Percentiles rank a stretch among this genome's conserved stretches.
These are phyloP conservation scores for Syzygium malaccense DNA, from an alignment of 441 rosid species.

Conservation along the genomic window DNA sequence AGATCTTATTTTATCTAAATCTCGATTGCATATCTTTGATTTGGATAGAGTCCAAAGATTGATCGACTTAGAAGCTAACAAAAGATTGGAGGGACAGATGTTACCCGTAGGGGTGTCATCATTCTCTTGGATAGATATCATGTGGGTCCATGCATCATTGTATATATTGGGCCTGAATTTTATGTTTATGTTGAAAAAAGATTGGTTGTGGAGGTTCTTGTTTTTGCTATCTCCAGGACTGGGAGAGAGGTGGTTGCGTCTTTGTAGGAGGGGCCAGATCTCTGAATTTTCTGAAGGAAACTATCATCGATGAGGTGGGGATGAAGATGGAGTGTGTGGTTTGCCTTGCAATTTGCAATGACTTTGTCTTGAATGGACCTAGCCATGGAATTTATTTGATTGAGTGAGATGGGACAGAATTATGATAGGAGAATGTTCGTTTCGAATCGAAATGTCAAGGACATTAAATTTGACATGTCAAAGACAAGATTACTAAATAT, in stretches of 20 bases:
- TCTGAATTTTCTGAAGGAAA: background rate
- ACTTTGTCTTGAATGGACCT: background rate
- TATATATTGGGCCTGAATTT: rapidly evolving
- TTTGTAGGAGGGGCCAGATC: background rate
- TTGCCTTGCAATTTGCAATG: background rate
- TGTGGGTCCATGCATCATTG: background rate
- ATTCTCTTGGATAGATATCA: background rate
- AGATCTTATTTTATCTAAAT: background rate
- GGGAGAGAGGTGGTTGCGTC: rapidly evolving
- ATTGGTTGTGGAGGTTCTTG: background rate
- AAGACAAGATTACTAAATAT: background rate
- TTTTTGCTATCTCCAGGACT: background rate
- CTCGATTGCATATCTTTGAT: background rate
- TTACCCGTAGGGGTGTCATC: background rate
- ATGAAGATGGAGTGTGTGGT: background rate
- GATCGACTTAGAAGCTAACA: background rate
- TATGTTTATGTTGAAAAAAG: background rate
- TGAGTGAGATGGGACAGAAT: background rate
- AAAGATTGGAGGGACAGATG: background rate
- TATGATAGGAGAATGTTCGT: background rate
- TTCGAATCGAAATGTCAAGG: rapidly evolving
- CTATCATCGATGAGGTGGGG: background rate
- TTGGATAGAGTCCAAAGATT: background rate
- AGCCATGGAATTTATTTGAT: background rate
- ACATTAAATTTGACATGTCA: background rate